Conservation (phyloP, 139 green algal genomes). For the Chlamydomonas schloesseri region DNA sequence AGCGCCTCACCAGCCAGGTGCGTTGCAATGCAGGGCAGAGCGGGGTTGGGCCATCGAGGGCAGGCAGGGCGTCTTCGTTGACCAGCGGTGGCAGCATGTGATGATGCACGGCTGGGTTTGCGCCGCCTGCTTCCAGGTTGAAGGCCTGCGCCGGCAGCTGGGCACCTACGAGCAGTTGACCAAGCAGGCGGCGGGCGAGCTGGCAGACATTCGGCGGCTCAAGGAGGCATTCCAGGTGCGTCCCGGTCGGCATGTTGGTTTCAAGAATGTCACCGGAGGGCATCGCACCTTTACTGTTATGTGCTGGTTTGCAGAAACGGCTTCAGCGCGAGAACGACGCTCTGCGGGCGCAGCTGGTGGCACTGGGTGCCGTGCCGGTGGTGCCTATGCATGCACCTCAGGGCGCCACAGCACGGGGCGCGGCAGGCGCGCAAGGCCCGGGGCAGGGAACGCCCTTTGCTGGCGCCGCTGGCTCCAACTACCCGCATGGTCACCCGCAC, state of each 20-base stretch:
- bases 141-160: conserved; percentile 23
- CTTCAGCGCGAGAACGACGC: conserved; percentile 38
- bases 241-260: too few species aligned
- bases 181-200: conserved; percentile 10
- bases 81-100: too few species aligned
- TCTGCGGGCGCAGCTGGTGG: neutral
- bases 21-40: too few species aligned
- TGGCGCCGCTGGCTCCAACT: neutral
- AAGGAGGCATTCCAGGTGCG: conserved; percentile 39
- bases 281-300: too few species aligned
- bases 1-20: conserved; percentile 36
- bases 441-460: neutral
- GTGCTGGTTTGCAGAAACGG: neutral
- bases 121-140: too few species aligned
- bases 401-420: neutral
- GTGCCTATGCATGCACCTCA: neutral
- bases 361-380: neutral
- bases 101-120: too few species aligned
- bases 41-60: neutral
- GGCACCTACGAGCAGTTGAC: conserved; percentile 26
- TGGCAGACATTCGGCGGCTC: conserved; percentile 30
- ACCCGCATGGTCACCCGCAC: neutral
- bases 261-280: too few species aligned
- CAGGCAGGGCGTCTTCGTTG: too few species aligned
- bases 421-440: neutral